These are phyloP conservation scores for Calocybe gambosa DNA, from an alignment of 1,284 basidiomycete genomes.

Conservation along the genomic window DNA sequence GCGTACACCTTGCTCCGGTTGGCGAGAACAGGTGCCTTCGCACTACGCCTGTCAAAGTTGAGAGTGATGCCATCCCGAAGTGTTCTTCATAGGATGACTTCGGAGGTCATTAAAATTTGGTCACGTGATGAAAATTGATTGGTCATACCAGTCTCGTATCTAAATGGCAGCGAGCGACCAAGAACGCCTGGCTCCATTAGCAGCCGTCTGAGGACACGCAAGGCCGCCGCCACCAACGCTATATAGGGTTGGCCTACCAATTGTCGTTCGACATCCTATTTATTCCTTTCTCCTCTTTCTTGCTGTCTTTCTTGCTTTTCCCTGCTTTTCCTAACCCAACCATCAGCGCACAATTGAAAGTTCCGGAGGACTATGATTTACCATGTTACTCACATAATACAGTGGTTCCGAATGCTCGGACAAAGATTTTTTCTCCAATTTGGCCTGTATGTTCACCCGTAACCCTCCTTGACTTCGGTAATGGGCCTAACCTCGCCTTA, in stretches of 20 bases:
- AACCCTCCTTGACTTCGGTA: neutral
- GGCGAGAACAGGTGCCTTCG: slow-evolving; percentile 9
- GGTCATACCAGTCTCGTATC: slow-evolving; percentile 8
- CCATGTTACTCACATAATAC: slow-evolving; percentile 25
- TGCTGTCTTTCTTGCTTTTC: neutral
- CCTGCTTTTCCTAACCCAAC: neutral
- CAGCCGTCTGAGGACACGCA: neutral
- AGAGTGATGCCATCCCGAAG: slow-evolving; percentile 22
- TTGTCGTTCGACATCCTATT: slow-evolving; percentile 10
- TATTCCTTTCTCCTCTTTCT: slow-evolving; percentile 7
- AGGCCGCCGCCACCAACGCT: slow-evolving; percentile 3
- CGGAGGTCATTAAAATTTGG: neutral
- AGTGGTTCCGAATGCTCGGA: slow-evolving; percentile 32
- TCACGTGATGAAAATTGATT: slow-evolving; percentile 11
- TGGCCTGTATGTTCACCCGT: slow-evolving; percentile 55
- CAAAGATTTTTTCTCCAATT: slow-evolving; percentile 62
- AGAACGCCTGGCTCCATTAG: slow-evolving; percentile 4
- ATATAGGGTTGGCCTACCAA: neutral
- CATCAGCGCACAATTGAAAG: neutral
- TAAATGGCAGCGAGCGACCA: slow-evolving; percentile 6
- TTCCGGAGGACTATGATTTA: slow-evolving; percentile 23
- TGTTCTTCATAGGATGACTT: slow-evolving; percentile 3
- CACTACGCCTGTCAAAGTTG: slow-evolving; percentile 15
- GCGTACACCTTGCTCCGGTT: slow-evolving; percentile 16
- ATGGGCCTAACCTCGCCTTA: slow-evolving; percentile 24